These are phyloP conservation scores for Candida parachauliodes DNA, from an alignment of 805 yeast genomes.

Conservation along the genomic window DNA sequence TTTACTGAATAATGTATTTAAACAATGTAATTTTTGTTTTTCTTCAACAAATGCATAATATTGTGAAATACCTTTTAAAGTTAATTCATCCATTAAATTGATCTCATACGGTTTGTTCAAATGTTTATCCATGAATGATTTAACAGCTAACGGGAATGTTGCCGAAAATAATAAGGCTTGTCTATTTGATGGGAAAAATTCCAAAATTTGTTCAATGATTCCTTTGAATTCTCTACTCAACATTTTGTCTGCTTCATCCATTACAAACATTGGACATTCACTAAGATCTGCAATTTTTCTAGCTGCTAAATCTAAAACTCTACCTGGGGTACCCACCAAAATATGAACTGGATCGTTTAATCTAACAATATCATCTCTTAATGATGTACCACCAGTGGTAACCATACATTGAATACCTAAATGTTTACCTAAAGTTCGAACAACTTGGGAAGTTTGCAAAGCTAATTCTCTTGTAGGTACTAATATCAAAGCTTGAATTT, in stretches of 20 bases:
- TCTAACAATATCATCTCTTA: conserved; percentile 92
- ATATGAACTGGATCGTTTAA: conserved; percentile 90
- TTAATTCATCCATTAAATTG: conserved; percentile 95
- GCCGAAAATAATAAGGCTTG: conserved; percentile 92
- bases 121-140: conserved; percentile 87
- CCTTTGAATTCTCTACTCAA: conserved; percentile 84
- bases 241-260: conserved; percentile 99
- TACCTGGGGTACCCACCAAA: conserved; percentile 96
- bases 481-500: conserved; percentile 87
- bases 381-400: conserved; percentile 94
- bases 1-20: conserved; percentile 91
- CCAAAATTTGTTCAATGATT: conserved; percentile 81
- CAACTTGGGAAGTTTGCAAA: conserved; percentile 95
- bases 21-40: conserved; percentile 90
- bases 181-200: conserved; percentile 62
- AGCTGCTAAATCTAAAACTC: conserved; percentile 90
- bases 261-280: conserved; percentile 81
- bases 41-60: conserved; percentile 98
- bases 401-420: conserved; percentile 93
- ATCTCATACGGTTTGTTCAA: conserved; percentile 90
- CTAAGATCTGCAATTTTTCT: conserved; percentile 84
- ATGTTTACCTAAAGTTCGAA: conserved; percentile 92
- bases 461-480: conserved; percentile 99
- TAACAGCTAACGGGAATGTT: conserved; percentile 93
- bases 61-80: conserved; percentile 94